Percentiles rank a stretch among this genome's conserved stretches.
Evolutionary conservation across 1,284 basidiomycete species (phyloP).

Genomic region (Hypsizygus ulmarius): DNA sequence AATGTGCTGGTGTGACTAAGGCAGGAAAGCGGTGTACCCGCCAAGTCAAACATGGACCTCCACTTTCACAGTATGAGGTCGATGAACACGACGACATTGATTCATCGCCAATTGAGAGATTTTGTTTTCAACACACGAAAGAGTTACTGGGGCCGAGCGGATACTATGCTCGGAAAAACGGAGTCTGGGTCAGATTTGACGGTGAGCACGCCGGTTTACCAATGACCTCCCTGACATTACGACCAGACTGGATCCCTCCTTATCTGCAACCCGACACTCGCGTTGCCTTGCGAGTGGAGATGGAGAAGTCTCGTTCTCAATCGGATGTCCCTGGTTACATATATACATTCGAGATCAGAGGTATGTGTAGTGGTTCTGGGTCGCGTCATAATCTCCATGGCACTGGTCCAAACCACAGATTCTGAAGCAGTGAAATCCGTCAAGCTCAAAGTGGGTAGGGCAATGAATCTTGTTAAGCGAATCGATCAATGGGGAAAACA

Average conservation of each 20-base stretch:
- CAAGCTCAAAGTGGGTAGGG: slow-evolving; percentile 51
- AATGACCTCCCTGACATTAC: slow-evolving; percentile 2
- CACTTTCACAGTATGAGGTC: slow-evolving; percentile 35
- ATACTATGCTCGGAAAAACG: slow-evolving; percentile 52
- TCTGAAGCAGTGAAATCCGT: slow-evolving; percentile 30
- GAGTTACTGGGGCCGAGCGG: slow-evolving; percentile 51
- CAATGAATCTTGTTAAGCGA: slow-evolving; percentile 49
- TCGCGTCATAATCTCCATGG: neutral
- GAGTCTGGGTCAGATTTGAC: slow-evolving; percentile 55
- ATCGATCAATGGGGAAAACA: slow-evolving; percentile 76
- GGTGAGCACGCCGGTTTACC: slow-evolving; percentile 33
- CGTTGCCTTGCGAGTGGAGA: slow-evolving; percentile 60
- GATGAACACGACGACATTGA: slow-evolving; percentile 35
- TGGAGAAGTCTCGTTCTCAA: slow-evolving; percentile 61
- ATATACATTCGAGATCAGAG: slow-evolving; percentile 74
- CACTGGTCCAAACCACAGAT: slow-evolving; percentile 21
- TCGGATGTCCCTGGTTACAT: slow-evolving; percentile 71
- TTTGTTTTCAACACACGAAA: slow-evolving; percentile 67
- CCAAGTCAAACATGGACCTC: slow-evolving; percentile 49
- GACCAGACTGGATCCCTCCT: slow-evolving; percentile 63
- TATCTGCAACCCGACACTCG: slow-evolving; percentile 65
- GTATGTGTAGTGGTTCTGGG: slow-evolving; percentile 30
- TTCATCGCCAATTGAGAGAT: slow-evolving; percentile 40
- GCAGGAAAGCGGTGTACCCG: slow-evolving; percentile 61
- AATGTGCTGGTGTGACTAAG: slow-evolving; percentile 67